Percentiles rank a stretch among this genome's conserved stretches.
These are phyloP conservation scores for Rhynchospora pubera DNA, from an alignment of 176 grass and related monocot species.

Conservation along the genomic window DNA sequence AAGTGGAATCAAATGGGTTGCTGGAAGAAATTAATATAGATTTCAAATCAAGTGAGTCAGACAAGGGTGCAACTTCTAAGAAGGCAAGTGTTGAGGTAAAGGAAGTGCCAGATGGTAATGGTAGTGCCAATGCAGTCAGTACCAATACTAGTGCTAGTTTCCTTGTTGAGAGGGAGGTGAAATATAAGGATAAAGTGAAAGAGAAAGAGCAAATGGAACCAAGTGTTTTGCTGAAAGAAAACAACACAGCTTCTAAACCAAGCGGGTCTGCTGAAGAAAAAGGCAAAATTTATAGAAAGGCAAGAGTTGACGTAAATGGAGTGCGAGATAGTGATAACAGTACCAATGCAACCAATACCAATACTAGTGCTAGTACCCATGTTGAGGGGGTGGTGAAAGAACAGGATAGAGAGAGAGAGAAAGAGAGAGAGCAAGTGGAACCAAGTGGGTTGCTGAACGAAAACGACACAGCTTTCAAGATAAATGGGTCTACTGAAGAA, in stretches of 20 bases:
- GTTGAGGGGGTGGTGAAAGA: conserved; percentile 29
- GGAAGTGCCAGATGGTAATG: background rate
- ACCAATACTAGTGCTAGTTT: no score
- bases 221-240: no score
- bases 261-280: background rate
- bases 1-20: no score
- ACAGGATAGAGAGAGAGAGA: conserved; percentile 16
- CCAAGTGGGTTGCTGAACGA: no score
- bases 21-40: no score
- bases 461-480: no score
- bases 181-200: background rate
- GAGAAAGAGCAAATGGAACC: background rate
- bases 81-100: no score
- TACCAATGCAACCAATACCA: background rate
- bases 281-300: background rate
- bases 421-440: background rate
- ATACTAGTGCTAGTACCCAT: background rate
- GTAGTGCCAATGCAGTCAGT: no score
- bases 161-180: no score
- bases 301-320: background rate
- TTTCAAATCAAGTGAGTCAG: no score
- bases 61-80: no score
- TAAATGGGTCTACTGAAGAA: no score
- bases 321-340: background rate
- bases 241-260: background rate